Conservation (phyloP, 2,329 filamentous ascomycete genomes). For the Talaromyces sp. region DNA sequence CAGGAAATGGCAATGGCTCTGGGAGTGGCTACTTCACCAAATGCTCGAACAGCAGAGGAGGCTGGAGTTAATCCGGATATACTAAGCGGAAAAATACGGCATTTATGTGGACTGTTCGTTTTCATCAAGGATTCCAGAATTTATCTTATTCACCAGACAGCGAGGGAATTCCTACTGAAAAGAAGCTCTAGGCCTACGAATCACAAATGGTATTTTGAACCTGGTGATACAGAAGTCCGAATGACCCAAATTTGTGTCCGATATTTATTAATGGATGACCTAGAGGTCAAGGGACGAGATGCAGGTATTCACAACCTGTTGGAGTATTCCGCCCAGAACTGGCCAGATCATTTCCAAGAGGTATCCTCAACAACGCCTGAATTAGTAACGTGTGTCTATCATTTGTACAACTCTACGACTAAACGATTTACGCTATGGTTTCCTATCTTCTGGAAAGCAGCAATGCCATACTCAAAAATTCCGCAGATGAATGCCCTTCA, state of each 20-base stretch:
- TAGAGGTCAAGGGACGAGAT: not conserved
- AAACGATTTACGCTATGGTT: not conserved
- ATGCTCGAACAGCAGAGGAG: conserved; percentile 7
- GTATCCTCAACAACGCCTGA: not conserved
- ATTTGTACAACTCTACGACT: not conserved
- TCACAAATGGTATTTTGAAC: not conserved
- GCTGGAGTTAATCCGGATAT: conserved; percentile 11
- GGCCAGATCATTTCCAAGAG: not conserved
- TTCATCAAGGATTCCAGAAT: conserved; percentile 25
- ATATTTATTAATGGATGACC: not conserved
- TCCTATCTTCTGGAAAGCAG: not conserved
- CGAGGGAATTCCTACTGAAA: conserved; percentile 30
- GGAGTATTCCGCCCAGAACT: not conserved
- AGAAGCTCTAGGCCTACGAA: not conserved
- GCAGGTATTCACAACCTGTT: not conserved
- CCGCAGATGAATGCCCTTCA: not conserved
- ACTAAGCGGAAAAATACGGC: conserved; percentile 17
- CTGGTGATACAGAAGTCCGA: not conserved
- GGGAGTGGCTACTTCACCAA: conserved; percentile 5
- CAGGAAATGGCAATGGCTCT: conserved; percentile 14
- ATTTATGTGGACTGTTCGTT: conserved; percentile 34
- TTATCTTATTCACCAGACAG: conserved; percentile 38
- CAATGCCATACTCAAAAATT: not conserved
- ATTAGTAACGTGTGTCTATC: not conserved
- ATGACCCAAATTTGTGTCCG: not conserved